These are phyloP conservation scores for Capsella rubella DNA, from an alignment of 441 rosid genomes.

Conservation along the genomic window DNA sequence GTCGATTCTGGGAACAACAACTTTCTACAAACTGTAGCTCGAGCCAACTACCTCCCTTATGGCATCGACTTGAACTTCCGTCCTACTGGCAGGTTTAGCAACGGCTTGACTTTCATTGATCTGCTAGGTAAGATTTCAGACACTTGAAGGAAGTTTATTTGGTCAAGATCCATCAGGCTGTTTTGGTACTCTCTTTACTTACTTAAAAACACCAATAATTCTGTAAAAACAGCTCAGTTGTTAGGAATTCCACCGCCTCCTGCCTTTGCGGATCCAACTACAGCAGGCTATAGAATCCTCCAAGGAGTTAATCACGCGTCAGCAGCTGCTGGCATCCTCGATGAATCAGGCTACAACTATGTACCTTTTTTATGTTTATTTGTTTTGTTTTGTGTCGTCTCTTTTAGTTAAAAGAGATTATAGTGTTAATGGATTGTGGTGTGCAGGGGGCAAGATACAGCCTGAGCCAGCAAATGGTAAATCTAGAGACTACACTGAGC, in stretches of 20 bases:
- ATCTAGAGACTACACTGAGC: constrained; percentile 66
- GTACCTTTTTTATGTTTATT: constrained; percentile 42
- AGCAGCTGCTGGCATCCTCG: constrained; percentile 90
- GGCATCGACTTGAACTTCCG: constrained; percentile 59
- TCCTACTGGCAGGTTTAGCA: constrained; percentile 65
- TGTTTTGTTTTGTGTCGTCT: constrained; percentile 10
- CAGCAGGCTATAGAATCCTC: constrained; percentile 59
- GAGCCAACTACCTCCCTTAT: constrained; percentile 64
- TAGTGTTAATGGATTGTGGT: neutral
- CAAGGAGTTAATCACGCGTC: constrained; percentile 87
- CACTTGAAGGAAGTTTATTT: neutral
- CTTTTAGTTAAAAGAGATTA: neutral
- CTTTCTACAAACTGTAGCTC: constrained; percentile 57
- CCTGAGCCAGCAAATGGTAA: constrained; percentile 73
- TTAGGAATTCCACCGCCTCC: constrained; percentile 66
- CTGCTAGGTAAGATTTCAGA: constrained; percentile 56
- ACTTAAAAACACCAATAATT: neutral
- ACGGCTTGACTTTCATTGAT: constrained; percentile 65
- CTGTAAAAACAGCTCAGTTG: constrained; percentile 53
- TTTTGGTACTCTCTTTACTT: neutral
- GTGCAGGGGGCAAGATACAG: constrained; percentile 72
- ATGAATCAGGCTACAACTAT: constrained; percentile 75
- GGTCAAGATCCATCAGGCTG: neutral
- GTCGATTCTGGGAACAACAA: constrained; percentile 76
- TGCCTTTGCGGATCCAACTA: constrained; percentile 70